These are phyloP conservation scores for Narthecium ossifragum DNA, from an alignment of 106 monocot genomes.

Conservation along the genomic window DNA sequence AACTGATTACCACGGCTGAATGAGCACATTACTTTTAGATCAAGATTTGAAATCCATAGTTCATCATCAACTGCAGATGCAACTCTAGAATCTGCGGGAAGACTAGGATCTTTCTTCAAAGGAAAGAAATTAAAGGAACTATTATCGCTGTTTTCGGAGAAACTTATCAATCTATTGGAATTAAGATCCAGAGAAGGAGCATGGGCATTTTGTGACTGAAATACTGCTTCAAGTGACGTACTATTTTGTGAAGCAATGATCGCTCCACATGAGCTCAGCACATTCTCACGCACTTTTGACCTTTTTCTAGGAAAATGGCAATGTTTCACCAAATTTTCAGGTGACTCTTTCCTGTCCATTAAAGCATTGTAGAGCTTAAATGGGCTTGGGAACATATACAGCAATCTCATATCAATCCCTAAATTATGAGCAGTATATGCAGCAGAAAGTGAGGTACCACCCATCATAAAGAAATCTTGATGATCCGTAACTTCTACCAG, in stretches of 20 bases:
- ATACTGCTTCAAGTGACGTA: background rate
- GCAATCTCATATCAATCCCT: conserved; percentile 78
- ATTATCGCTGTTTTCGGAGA: background rate
- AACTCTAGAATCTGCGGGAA: conserved; percentile 7
- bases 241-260: conserved; percentile 1
- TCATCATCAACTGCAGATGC: background rate
- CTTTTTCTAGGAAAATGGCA: conserved; percentile 24
- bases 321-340: background rate
- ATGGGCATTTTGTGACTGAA: conserved; percentile 5
- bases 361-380: conserved; percentile 49
- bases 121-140: background rate
- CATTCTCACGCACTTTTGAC: conserved; percentile 13
- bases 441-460: conserved; percentile 88
- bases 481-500: conserved; percentile 45
- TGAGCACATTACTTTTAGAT: conserved; percentile 25
- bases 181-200: conserved; percentile 2
- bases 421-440: conserved; percentile 78
- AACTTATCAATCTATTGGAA: conserved; percentile 1
- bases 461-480: conserved; percentile 81
- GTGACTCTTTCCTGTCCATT: conserved; percentile 5
- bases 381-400: conserved; percentile 69
- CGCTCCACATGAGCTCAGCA: conserved; percentile 1
- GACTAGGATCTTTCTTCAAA: conserved; percentile 1
- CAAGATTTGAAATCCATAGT: conserved; percentile 22
- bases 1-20: conserved; percentile 59